Evolutionary conservation across 352 stramenopile species (phyloP), one percentile per base, ranked within the genome.

Genomic region (Phytopythium chamaehyphon): DNA sequence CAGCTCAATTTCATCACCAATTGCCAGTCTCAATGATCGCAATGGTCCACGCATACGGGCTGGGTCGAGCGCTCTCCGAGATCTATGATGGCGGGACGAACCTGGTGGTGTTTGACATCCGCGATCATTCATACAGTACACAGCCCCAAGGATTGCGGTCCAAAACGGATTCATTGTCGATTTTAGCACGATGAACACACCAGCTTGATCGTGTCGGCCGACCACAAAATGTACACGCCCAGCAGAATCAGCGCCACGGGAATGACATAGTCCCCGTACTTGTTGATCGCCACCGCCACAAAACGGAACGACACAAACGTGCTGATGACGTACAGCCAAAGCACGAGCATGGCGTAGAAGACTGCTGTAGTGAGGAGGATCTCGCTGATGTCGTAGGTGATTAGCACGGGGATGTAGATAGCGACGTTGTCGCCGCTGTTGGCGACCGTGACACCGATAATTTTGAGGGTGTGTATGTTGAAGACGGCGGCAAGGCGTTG

Each of bases 221-320:
- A 50, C 40, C 50, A 56, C 18, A 56, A 40, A 23, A 56, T 56
- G 40, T 56, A 56, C 9, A 56, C 10, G 6, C 40, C 50, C 26
- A 56, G 16, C 11, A 49, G 26, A 24, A 56, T 33, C 2, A 49
- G 23, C 31, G 50, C 50, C 8, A 56, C 40, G 16, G 50, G 50
- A 11, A 56, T 26, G 31, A 56, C 24, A 26, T 37, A 49, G 14
- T 40, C 10, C 24, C 50, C 50, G 9, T 42, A 49, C 22, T 37
- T 47, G 6, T 43, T 39, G 24, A 56, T 56, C 14, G 35, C 16
- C 2, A 14, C 18, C 3, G 47, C 47, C 18, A 54, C 35, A 3
- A 54, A 7, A 23, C 23, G 22, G 37, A 54, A 54, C 21, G 47
- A 54, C 2, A 43, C 47, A 11, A 54, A 46, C 15, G 18, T 18